phyloP scores from a whole-genome alignment of 495 filamentous ascomycete species.

The Thermochaetoides thermophila region DNA sequence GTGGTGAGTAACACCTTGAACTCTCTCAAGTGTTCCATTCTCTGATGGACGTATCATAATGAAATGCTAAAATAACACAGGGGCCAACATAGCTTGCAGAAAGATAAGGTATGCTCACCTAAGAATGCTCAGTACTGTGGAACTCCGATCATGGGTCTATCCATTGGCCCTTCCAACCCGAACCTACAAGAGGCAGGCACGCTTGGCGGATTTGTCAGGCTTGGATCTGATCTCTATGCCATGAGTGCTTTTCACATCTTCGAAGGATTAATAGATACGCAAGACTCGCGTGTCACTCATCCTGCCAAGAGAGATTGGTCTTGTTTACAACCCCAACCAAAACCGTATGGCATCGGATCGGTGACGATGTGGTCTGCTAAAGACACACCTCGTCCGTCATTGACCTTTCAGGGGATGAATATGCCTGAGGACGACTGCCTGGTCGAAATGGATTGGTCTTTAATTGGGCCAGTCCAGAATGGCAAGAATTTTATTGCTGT shows the following conservation, averaged over 20 bases:
- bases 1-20: too few species aligned
- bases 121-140: constrained; percentile 1
- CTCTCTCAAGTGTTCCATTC: too few species aligned
- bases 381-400: constrained; percentile 2
- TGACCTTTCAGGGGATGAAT: constrained; percentile 3
- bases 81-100: neutral
- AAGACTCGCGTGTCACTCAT: constrained; percentile 1
- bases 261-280: neutral
- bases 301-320: constrained; percentile 4
- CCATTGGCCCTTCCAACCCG: constrained; percentile 6
- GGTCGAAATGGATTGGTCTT: constrained; percentile 10
- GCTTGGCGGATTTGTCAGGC: constrained; percentile 5
- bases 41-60: too few species aligned
- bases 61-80: neutral
- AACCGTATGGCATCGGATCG: constrained; percentile 3
- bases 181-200: constrained; percentile 1
- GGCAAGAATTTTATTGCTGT: constrained; percentile 4
- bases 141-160: constrained; percentile 4
- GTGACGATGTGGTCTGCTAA: constrained; percentile 1
- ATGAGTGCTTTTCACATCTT: constrained; percentile 8
- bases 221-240: constrained; percentile 1
- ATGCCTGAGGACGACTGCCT: neutral
- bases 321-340: neutral
- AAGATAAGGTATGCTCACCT: constrained; percentile 5
- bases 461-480: constrained; percentile 6